These are phyloP conservation scores for Xylaria nigripes DNA, from an alignment of 495 filamentous ascomycete species.

Conservation along the genomic window DNA sequence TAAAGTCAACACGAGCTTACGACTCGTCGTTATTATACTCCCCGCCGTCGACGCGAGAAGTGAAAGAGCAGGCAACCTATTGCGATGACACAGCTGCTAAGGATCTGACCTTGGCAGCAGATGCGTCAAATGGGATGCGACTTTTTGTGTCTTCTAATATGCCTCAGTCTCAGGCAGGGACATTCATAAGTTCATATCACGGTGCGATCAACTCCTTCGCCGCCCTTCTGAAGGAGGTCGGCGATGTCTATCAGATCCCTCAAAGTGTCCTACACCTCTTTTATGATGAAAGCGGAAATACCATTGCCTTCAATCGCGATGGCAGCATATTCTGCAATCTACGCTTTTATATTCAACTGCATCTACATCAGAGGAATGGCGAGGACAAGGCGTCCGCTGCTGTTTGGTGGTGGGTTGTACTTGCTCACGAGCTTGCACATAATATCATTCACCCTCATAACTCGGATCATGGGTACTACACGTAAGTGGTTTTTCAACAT, in stretches of 20 bases:
- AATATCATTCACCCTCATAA: conserved; percentile 77
- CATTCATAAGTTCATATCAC: conserved; percentile 57
- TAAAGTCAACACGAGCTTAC: conserved; percentile 72
- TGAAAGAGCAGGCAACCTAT: conserved; percentile 81
- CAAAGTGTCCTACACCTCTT: conserved; percentile 67
- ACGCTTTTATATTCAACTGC: conserved; percentile 74
- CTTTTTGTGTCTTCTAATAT: conserved; percentile 59
- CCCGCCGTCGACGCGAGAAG: conserved; percentile 58
- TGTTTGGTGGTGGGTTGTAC: conserved; percentile 84
- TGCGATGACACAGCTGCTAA: conserved; percentile 77
- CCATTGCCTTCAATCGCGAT: conserved; percentile 85
- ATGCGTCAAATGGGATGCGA: conserved; percentile 60
- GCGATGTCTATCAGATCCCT: conserved; percentile 58
- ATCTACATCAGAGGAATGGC: conserved; percentile 39
- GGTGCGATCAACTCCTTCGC: conserved; percentile 62
- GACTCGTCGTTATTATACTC: conserved; percentile 62
- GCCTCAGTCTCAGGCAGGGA: conserved; percentile 33
- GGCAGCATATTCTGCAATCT: conserved; percentile 93
- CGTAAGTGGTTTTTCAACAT: conserved; percentile 39
- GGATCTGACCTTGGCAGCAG: conserved; percentile 67
- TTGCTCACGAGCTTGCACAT: conserved; percentile 92
- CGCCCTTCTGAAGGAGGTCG: conserved; percentile 58
- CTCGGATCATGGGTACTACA: conserved; percentile 78
- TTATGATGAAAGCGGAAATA: conserved; percentile 67
- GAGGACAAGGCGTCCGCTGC: conserved; percentile 54